Conservation (phyloP, 2,329 filamentous ascomycete genomes). For the Dactylella cylindrospora region DNA sequence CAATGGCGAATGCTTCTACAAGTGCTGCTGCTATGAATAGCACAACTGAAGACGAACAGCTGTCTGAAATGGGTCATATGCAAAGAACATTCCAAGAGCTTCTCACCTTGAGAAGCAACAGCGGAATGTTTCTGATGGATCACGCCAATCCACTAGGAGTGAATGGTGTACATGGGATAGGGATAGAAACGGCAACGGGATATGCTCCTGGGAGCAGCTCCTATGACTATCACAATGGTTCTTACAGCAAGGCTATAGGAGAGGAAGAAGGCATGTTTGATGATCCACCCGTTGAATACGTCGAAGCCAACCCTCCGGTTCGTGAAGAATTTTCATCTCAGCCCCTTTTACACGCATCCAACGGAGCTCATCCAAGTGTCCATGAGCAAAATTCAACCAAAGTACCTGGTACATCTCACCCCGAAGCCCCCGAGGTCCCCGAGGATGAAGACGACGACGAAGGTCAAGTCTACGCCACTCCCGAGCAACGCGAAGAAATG, state of each 20-base stretch:
- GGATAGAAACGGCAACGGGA: no score
- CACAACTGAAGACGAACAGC: no score
- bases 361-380: no score
- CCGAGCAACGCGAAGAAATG: constrained; percentile 34
- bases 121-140: constrained; percentile 29
- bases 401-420: no score
- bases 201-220: no score
- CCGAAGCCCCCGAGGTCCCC: no score
- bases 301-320: constrained; percentile 33
- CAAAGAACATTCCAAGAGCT: constrained; percentile 20
- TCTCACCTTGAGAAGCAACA: constrained; percentile 16
- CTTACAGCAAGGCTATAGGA: not conserved
- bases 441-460: constrained; percentile 34
- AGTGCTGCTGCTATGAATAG: not conserved
- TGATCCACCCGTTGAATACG: constrained; percentile 33
- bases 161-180: not conserved
- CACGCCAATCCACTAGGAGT: constrained; percentile 9
- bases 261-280: constrained; percentile 40
- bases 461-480: constrained; percentile 34
- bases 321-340: no score
- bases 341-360: no score
- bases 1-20: not conserved
- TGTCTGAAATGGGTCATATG: constrained; percentile 17
- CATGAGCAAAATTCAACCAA: no score
- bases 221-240: not conserved